Evolutionary conservation across 2,329 filamentous ascomycete species (phyloP), one percentile per base, ranked within the genome.

Genomic region (Pyrenophora graminea): DNA sequence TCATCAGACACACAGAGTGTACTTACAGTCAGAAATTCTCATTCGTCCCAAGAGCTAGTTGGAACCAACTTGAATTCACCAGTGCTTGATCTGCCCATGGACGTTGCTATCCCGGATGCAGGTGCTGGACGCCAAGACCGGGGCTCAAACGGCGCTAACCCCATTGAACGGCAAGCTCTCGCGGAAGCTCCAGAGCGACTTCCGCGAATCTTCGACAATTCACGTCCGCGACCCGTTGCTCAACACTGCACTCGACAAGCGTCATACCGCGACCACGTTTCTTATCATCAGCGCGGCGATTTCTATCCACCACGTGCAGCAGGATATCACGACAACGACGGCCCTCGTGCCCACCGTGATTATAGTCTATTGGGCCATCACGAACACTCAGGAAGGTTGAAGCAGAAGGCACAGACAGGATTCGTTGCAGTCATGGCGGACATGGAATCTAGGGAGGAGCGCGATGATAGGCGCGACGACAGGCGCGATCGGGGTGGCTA

Each of bases 381-480:
- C 38, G 40, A 51, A 48, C 13, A 49, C 47, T 55, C 39, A 21
- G 56, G 51, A 47, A 48, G 46, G 6, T 31, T 51, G 37, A 53
- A 53, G 37, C 39, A 61, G 32, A 58, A 40, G 36, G 45, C 45
- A n/a, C 49, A 58, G 41, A 44, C 51, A 42, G 17, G 18, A 9
- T 51, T 58, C 25, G 55, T 60, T 17, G 33, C 58, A 49, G 47
- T 42, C 38, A 71, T 70, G 67, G 64, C 67, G 36, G 69, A 71
- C 25, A 31, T 62, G 15, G 66, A 69, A 18, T 48, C 61, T n/a
- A 66, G 53, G 43, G 64, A 70, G 23, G 67, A 68, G 53, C 58
- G 63, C 33, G 66, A 66, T 15, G 69, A 71, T 37, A 53, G 63
- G 48, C 63, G 67, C 40, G 62, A 66, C 15, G 69, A 71, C 32